Base-by-base conservation (phyloP, 495 filamentous ascomycete species). In the Daldinia childiae region DNA sequence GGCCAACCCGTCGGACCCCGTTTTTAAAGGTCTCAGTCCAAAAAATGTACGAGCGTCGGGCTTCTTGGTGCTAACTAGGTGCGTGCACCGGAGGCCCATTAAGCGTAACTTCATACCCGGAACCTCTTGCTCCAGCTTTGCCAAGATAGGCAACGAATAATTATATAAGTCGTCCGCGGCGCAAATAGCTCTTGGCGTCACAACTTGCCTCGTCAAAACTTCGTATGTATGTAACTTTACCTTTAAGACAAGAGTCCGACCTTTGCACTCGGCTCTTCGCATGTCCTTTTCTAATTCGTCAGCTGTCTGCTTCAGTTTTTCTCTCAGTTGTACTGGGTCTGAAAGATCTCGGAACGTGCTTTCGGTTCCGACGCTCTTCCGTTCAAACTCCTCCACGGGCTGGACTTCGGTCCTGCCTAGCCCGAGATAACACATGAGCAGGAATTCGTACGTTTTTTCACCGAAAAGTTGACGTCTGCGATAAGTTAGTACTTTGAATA, bases 161-260 rank as follows among this genome's bases (percentile, higher is more conserved):
- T 86, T 87, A 77, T 95, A 99, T 14, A 98, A 80, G 69, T 99
- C 95, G 45, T 96, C 91, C 0, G 92, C 90, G 1, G 83, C 79
- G 30, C 78, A 85, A 6, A 97, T 85, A 0, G 93, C 89, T 71
- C 90, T 90, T 1, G 92, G 88, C 9, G 90, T 88, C 39, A 91
- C 85, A 12, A 87, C 86, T 76, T 99, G 95, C 38, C 95, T 82
- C 0, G 93, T 95, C 17, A 92, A 82, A 9, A 98, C 94, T 77
- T 98, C 93, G 73, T 94, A 99, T 0, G 92, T 96, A 73, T 97
- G 93, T 11, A 98, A 82, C 77, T 99, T 99, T 55, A 98, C 87
- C 79, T 99, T 99, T 19, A 99, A 78, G 24, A 92, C 90, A 3
- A 99, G 79, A 1, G 96, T 98, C 6, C 94, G 89, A 5, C 95